These are phyloP conservation scores for Aureobasidium melanogenum DNA, from an alignment of 2,329 filamentous ascomycete genomes.

Conservation along the genomic window DNA sequence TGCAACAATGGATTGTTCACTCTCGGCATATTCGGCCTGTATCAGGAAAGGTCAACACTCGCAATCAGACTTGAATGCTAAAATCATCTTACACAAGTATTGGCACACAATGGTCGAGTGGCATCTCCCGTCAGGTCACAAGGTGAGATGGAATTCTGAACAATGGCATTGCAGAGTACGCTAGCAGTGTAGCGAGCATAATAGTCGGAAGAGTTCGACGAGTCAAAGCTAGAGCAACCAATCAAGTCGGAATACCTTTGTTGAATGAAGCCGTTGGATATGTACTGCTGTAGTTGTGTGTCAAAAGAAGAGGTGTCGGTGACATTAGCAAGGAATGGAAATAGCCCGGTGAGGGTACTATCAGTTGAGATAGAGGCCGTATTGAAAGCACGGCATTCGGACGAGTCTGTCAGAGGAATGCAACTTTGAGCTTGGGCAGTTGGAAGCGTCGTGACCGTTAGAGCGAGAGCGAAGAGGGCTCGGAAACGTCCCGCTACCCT, in stretches of 20 bases:
- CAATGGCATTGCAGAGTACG: conserved; percentile 84
- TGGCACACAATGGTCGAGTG: conserved; percentile 73
- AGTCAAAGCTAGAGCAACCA: conserved; percentile 69
- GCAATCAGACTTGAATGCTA: not conserved
- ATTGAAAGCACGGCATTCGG: conserved; percentile 62
- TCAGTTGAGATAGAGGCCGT: conserved; percentile 62
- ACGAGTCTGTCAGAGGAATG: conserved; percentile 63
- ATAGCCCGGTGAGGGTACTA: conserved; percentile 48
- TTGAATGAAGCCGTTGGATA: conserved; percentile 65
- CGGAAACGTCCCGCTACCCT: not conserved
- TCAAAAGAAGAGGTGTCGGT: conserved; percentile 72
- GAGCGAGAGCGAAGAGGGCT: not conserved
- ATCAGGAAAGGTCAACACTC: conserved; percentile 15
- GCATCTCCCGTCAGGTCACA: conserved; percentile 59
- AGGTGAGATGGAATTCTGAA: conserved; percentile 71
- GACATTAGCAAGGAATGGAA: conserved; percentile 77
- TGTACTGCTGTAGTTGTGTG: conserved; percentile 59
- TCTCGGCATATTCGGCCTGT: conserved; percentile 73
- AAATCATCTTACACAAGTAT: conserved; percentile 61
- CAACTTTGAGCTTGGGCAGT: conserved; percentile 40
- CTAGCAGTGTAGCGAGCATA: conserved; percentile 93
- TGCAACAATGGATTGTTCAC: conserved; percentile 75
- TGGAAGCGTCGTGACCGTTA: conserved; percentile 12
- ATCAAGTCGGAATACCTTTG: conserved; percentile 71
- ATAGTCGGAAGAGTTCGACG: conserved; percentile 67